Evolutionary conservation across 306 rosid genomes (phyloP), one percentile per base, ranked within the genome.

Genomic region (Malus fusca): DNA sequence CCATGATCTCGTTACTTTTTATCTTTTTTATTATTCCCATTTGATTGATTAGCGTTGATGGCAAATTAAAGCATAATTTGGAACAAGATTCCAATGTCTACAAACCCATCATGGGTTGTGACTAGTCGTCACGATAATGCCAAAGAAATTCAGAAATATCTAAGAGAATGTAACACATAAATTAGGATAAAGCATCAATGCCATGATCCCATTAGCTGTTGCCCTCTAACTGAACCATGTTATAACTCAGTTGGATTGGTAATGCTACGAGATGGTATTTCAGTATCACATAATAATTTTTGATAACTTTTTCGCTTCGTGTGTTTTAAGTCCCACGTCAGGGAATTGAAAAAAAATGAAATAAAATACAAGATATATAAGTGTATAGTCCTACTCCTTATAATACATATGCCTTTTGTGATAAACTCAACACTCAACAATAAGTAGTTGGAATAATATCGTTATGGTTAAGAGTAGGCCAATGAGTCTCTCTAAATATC

Each of bases 21-120:
- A 72, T 58, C 55, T 40, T 72, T 72, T 5, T 51, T 17, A 51
- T 51, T 51, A 42, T 42, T 6, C 48, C 55, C 19, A 8, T 8
- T 26, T 8, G 68, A 58, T 22, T 19, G 72, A 9, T 68, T 68
- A n/a, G 55, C 8, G n/a, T 68, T 12, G 53, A 42, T 23, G 5
- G 69, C 6, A 21, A 35, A 61, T 23, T 61, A 61, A 66, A 66
- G 48, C 48, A 66, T 22, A 33, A 35, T 66, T 19, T 15, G 68
- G 66, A 73, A 73, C 68, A 17, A 60, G 77, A 59, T 40, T 13
- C 63, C 12, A 4, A n/a, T 42, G 15, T 10, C 22, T 9, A 40
- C 59, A 42, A 1, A 17, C 77, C 77, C 52, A 74, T 44, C 60
- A 30, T 43, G 77, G 77, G 42, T 28, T 62, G 60, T 74, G 69